Base-by-base conservation (phyloP, 805 yeast genomes). In the Ogataea methylovora region DNA sequence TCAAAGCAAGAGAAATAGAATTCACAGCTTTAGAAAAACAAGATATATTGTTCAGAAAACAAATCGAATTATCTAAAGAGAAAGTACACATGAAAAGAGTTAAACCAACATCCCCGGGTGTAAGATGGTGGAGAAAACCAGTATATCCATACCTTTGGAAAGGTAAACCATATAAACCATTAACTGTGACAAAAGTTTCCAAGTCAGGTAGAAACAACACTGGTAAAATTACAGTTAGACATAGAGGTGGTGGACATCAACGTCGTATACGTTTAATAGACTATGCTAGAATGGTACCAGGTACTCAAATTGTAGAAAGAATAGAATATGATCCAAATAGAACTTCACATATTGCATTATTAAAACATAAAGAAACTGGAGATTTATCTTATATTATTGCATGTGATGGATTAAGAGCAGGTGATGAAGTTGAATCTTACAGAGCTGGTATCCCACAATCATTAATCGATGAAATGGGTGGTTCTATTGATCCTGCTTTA, bases 301-400 rank as follows among this genome's bases (percentile, higher is more conserved):
- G 97, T 19, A 71, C 69, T 29, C 92, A 85, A 48, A 70, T 73
- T 22, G 97, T 92, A 16, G 63, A 78, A 42, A 71, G 98, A 56
- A 84, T 92, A 39, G 98, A 92, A 60, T 86, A 86, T 54, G 98
- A 92, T 61, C 98, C 98, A 32, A 84, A 84, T 50, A 76, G 98
- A 67, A 74, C 94, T 4, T 81, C 92, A 6, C 98, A 92, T 61
- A 82, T 92, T 56, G 98, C 98, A 1, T 63, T 92, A 40, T 52
- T 90, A 32, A 71, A 80, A 57, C 81, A 82, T 58, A 58, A 66
- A 32, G 71, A 63, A 23, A 70, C 87, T 0, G 76, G 73, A 5
- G 67, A 73, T 43, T 61, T 78, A 40, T 71, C 90, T 9, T 92
- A 92, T 57, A 84, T 92, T 38, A 63, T 87, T 37, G 97, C 98